These are phyloP conservation scores for Aspergillus fumigatiaffinis DNA, from an alignment of 2,329 filamentous ascomycete genomes.

Conservation along the genomic window DNA sequence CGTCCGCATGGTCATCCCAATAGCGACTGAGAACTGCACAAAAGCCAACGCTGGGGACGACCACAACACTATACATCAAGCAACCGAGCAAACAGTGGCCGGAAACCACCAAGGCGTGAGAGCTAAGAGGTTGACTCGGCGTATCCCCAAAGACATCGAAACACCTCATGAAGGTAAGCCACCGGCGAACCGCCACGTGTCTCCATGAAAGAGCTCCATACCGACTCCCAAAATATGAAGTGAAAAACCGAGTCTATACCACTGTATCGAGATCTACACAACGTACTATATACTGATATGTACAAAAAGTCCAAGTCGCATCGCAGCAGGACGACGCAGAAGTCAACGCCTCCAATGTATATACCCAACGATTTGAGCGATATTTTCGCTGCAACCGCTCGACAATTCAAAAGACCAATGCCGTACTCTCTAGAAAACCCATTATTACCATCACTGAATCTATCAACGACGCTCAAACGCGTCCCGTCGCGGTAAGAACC, in stretches of 20 bases:
- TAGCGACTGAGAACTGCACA: neutral
- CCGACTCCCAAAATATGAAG: neutral
- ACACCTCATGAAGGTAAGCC: neutral
- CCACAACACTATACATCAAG: no score
- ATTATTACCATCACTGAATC: neutral
- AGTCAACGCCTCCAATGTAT: slow-evolving; percentile 19
- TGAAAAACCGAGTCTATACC: neutral
- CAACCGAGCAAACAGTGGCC: neutral
- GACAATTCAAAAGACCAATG: neutral
- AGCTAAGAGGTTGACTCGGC: neutral
- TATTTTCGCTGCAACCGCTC: neutral
- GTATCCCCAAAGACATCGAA: neutral
- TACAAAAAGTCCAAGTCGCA: slow-evolving; percentile 10
- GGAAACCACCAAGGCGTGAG: neutral
- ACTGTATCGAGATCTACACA: neutral
- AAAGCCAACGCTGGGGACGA: neutral
- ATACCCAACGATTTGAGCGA: slow-evolving; percentile 1
- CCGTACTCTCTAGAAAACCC: neutral
- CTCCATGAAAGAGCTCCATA: neutral
- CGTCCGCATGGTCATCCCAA: no score
- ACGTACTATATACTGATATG: slow-evolving; percentile 10
- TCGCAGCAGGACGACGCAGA: slow-evolving; percentile 6
- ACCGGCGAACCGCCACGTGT: neutral
- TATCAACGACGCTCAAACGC: neutral
- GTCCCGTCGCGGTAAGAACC: neutral